Conservation (phyloP, 495 filamentous ascomycete genomes). For the Penicillium mononematosum region DNA sequence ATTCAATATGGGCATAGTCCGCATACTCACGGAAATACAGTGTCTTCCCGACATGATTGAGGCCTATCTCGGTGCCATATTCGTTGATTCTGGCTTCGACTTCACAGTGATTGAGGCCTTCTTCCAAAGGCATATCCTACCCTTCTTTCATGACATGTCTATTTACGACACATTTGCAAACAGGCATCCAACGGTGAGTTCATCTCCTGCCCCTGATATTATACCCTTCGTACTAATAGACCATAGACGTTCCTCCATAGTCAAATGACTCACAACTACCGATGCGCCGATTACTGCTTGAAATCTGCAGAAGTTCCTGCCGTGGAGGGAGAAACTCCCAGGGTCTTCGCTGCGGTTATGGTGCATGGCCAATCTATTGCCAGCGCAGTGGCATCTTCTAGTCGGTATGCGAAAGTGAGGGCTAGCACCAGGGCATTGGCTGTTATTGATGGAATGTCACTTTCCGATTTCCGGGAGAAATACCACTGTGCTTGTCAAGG, state of each 20-base stretch:
- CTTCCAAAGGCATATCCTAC: conserved; percentile 67
- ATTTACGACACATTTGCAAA: conserved; percentile 88
- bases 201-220: conserved; percentile 28
- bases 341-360: conserved; percentile 69
- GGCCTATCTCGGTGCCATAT: conserved; percentile 84
- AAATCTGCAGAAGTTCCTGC: conserved; percentile 50
- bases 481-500: conserved; percentile 64
- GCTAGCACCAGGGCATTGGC: conserved; percentile 67
- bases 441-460: conserved; percentile 54
- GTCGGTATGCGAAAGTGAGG: conserved; percentile 68
- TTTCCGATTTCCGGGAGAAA: conserved; percentile 56
- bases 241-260: conserved; percentile 54
- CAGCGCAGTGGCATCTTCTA: conserved; percentile 58
- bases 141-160: conserved; percentile 84
- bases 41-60: conserved; percentile 87
- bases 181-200: conserved; percentile 69
- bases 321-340: conserved; percentile 42
- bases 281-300: conserved; percentile 55
- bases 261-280: conserved; percentile 48
- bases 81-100: conserved; percentile 85
- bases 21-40: conserved; percentile 31
- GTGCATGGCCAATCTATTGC: conserved; percentile 70
- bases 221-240: conserved; percentile 1
- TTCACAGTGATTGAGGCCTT: conserved; percentile 72
- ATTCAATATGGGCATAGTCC: neutral